These are phyloP conservation scores for Ceratobasidium sp. DNA, from an alignment of 1,284 basidiomycete genomes.

Conservation along the genomic window DNA sequence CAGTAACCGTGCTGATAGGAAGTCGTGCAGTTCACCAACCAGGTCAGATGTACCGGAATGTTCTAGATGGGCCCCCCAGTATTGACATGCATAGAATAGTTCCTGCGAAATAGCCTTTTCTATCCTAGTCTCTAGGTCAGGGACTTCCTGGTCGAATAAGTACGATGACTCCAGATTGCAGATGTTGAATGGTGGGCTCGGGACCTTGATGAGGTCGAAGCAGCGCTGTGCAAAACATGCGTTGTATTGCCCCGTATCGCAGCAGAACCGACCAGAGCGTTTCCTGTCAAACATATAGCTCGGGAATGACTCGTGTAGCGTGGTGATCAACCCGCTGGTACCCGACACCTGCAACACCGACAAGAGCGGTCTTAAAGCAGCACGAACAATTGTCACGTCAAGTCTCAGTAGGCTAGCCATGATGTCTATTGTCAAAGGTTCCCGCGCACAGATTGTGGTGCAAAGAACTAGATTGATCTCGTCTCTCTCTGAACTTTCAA, in stretches of 20 bases:
- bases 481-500: background rate
- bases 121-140: background rate
- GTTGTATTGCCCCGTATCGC: background rate
- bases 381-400: background rate
- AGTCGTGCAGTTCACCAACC: background rate
- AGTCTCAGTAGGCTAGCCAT: background rate
- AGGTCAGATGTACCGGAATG: background rate
- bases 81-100: constrained; percentile 11
- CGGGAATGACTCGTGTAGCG: background rate
- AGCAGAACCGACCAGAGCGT: background rate
- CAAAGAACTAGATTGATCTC: background rate
- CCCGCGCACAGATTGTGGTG: constrained; percentile 2
- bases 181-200: constrained; percentile 26
- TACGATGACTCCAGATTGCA: constrained; percentile 24
- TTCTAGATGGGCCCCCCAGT: constrained; percentile 10
- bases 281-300: background rate
- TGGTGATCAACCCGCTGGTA: background rate
- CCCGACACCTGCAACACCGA: background rate
- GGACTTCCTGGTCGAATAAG: background rate
- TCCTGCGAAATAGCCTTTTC: background rate
- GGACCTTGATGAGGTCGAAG: background rate
- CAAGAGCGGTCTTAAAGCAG: background rate
- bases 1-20: constrained; percentile 13
- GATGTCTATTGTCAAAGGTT: background rate
- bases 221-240: background rate